Conservation (phyloP, 2,329 filamentous ascomycete genomes). For the Amesomyces nigricolor region DNA sequence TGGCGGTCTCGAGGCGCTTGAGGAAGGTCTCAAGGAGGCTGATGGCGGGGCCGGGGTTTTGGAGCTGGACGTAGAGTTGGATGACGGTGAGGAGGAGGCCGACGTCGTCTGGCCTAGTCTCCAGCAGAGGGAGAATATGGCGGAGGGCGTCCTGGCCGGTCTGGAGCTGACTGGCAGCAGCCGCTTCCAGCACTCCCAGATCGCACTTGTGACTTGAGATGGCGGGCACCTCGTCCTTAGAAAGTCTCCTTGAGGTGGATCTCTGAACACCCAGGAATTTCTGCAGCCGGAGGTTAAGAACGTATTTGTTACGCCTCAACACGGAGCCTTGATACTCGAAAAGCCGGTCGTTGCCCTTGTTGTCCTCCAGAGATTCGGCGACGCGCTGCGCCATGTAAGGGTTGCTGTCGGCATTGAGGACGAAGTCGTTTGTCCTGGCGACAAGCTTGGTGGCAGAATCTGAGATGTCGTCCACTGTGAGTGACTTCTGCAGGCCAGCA, state of each 20-base stretch:
- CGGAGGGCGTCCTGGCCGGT: slow-evolving; percentile 64
- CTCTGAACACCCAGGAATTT: slow-evolving; percentile 59
- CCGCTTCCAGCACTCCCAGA: slow-evolving; percentile 56
- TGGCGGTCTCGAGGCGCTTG: slow-evolving; percentile 60
- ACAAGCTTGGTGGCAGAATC: slow-evolving; percentile 63
- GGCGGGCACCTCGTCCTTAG: slow-evolving; percentile 26
- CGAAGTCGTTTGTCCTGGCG: slow-evolving; percentile 57
- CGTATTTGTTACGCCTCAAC: slow-evolving; percentile 57
- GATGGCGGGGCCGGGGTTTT: slow-evolving; percentile 68
- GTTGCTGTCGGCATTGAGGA: slow-evolving; percentile 47
- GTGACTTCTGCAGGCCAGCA: slow-evolving; percentile 53
- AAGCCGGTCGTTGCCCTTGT: slow-evolving; percentile 53
- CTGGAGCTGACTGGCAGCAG: slow-evolving; percentile 61
- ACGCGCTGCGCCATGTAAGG: slow-evolving; percentile 63
- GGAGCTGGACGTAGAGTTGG: slow-evolving; percentile 70
- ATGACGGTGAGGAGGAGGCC: slow-evolving; percentile 74
- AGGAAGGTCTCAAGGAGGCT: slow-evolving; percentile 72
- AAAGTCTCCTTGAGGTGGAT: slow-evolving; percentile 41
- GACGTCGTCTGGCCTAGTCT: slow-evolving; percentile 71
- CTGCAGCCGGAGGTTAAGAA: slow-evolving; percentile 59
- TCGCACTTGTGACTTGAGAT: slow-evolving; percentile 25
- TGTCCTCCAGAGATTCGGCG: slow-evolving; percentile 48
- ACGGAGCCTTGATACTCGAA: slow-evolving; percentile 66
- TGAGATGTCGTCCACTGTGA: slow-evolving; percentile 55
- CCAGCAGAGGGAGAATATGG: slow-evolving; percentile 61